Evolutionary conservation across 106 monocot genomes (phyloP), one percentile per base, ranked within the genome.

Genomic region (Iris macrosiphon): DNA sequence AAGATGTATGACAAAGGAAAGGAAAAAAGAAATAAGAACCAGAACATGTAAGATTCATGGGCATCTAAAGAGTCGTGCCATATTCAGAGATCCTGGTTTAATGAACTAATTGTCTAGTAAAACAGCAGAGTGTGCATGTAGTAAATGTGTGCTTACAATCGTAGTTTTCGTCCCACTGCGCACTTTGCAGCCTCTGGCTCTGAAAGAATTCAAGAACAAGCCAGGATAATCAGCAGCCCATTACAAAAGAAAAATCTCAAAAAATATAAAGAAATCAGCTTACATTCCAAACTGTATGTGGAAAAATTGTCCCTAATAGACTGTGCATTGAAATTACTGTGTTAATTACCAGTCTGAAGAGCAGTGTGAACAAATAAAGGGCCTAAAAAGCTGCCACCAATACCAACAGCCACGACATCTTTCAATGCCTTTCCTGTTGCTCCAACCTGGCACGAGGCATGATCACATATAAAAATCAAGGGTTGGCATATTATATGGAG

Each of bases 361-460:
- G 94, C 94, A 54, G 89, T 82, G 35, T 94, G 94, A 38, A 94
- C 88, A 77, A 94, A 94, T 25, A 94, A 65, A 38, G 94, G 94
- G 7, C 94, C 94, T 23, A 94, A 67, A 73, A 85, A 94, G 59
- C 94, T 94, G 16, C 94, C 94, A 47, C 94, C 94, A 65, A 94
- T 94, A 61, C 89, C 94, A 68, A 94, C 63, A 35, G 94, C 65
- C 39, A 94, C 85, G 49, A 85, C 88, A 89, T 94, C 82, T 65
- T 69, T 79, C 54, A 94, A 65, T 51, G 81, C 61, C 64, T 89
- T 94, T 45, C 94, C 94, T 20, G 94, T 94, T 62, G 78, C 81
- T 43, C 94, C 94, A 79, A 94, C 81, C 94, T 94, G 65, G 54
- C 45, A 47, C 37, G 35, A 34, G 12, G 32, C 21, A 31, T 65